Percentiles rank a stretch among this genome's conserved stretches.
These are phyloP conservation scores for Trametes elegans DNA, from an alignment of 768 basidiomycete species.

Conservation along the genomic window DNA sequence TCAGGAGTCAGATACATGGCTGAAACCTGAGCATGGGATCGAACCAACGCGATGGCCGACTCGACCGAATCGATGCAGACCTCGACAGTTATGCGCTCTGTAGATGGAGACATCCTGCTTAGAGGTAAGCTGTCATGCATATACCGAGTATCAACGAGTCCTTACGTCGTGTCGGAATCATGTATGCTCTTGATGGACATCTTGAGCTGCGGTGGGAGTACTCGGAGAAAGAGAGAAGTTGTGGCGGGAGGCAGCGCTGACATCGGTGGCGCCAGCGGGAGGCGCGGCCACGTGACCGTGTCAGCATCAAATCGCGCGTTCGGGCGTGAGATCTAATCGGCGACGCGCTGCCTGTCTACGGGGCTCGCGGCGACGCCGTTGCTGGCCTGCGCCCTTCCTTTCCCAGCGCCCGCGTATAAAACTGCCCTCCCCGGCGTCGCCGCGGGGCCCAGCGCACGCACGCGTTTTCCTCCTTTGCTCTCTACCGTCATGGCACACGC, in stretches of 20 bases:
- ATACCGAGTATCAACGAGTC: background rate
- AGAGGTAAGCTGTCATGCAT: background rate
- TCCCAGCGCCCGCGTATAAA: constrained; percentile 2
- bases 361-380: background rate
- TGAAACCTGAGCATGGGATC: background rate
- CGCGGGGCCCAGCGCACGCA: background rate
- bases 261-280: background rate
- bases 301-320: constrained; percentile 8
- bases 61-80: constrained; percentile 76
- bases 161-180: background rate
- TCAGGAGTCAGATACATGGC: background rate
- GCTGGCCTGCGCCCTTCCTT: background rate
- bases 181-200: background rate
- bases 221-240: background rate
- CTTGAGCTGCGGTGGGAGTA: background rate
- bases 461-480: background rate
- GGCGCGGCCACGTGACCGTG: constrained; percentile 19
- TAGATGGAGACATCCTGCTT: background rate
- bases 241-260: background rate
- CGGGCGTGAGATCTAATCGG: background rate
- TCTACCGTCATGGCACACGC: background rate
- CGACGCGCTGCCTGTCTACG: background rate
- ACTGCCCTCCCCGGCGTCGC: background rate
- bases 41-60: constrained; percentile 61
- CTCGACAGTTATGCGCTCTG: constrained; percentile 22